phyloP scores from a whole-genome alignment of 208 protist species.

The Trypanosomatidae sp. region DNA sequence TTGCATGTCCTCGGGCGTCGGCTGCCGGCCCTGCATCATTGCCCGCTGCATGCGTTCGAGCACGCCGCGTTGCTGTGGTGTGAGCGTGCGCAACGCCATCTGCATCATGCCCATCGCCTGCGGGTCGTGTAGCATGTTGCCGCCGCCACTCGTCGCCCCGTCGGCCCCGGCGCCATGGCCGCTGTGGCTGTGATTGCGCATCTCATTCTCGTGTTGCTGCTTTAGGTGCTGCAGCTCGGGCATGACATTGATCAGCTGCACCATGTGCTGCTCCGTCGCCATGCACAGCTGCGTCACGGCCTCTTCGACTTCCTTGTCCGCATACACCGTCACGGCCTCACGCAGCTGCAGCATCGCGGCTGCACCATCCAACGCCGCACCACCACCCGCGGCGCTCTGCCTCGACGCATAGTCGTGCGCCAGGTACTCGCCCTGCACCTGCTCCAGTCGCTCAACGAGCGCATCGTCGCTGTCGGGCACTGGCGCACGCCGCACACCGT shows the following conservation, averaged over 20 bases:
- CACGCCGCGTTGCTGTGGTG: conserved; percentile 23
- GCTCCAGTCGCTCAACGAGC: conserved; percentile 44
- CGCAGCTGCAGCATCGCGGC: conserved; percentile 27
- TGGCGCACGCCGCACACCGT: conserved; percentile 8
- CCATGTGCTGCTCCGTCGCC: conserved; percentile 39
- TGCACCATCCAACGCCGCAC: conserved; percentile 7
- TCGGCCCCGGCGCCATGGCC: conserved; percentile 4
- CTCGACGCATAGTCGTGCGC: not conserved
- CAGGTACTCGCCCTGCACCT: conserved; percentile 45
- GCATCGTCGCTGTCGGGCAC: conserved; percentile 19
- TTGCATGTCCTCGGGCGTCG: conserved; percentile 35
- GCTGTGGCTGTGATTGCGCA: conserved; percentile 12
- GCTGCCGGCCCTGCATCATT: conserved; percentile 33
- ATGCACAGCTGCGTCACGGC: conserved; percentile 49
- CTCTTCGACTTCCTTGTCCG: conserved; percentile 34
- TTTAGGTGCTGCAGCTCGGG: conserved; percentile 21
- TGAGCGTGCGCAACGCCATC: conserved; percentile 62
- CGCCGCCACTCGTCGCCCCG: too few species aligned
- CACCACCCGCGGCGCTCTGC: not conserved
- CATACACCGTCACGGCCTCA: conserved; percentile 31
- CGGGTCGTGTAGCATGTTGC: too few species aligned
- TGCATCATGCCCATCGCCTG: conserved; percentile 35
- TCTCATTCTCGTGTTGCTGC: conserved; percentile 13
- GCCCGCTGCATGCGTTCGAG: conserved; percentile 41
- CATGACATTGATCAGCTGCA: conserved; percentile 13